Evolutionary conservation across 78 protist species (phyloP).

Genomic region (Cavenderia fasciculata): DNA sequence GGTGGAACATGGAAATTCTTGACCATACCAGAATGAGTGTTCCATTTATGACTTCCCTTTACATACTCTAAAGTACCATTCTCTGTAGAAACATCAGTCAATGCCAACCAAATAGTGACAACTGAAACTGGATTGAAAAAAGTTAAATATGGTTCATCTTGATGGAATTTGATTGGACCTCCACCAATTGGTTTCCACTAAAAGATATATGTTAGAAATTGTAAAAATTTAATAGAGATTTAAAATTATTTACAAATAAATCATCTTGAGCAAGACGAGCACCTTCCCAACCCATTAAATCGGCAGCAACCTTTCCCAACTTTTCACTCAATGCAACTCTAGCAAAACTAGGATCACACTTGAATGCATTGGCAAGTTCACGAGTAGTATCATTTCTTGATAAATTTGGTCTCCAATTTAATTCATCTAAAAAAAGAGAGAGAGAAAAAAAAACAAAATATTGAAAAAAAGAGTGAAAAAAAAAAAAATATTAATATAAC

Average conservation of each 20-base stretch:
- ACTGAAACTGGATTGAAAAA: constrained; percentile 16
- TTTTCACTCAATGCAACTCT: constrained; percentile 4
- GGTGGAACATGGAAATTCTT: too few relatives aligned
- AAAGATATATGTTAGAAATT: not conserved
- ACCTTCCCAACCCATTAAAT: constrained; percentile 29
- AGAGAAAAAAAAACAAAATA: too few relatives aligned
- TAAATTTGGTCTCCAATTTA: too few relatives aligned
- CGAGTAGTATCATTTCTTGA: constrained; percentile 12
- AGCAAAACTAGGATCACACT: constrained; percentile 10
- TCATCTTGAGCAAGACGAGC: constrained; percentile 59
- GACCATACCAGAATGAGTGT: not conserved
- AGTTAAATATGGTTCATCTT: constrained; percentile 44
- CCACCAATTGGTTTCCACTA: constrained; percentile 18
- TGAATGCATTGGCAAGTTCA: constrained; percentile 12
- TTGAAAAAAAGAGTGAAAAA: too few relatives aligned
- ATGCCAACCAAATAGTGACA: constrained; percentile 53
- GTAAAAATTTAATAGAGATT: too few relatives aligned
- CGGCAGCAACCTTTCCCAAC: constrained; percentile 27
- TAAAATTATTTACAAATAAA: constrained; percentile 32
- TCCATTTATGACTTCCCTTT: constrained; percentile 36
- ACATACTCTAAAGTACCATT: constrained; percentile 68
- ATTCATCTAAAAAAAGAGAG: too few relatives aligned
- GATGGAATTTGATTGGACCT: constrained; percentile 32
- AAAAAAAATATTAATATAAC: too few relatives aligned
- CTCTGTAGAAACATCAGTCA: constrained; percentile 28